These are phyloP conservation scores for Candida andamanensis DNA, from an alignment of 805 yeast species.

Conservation along the genomic window DNA sequence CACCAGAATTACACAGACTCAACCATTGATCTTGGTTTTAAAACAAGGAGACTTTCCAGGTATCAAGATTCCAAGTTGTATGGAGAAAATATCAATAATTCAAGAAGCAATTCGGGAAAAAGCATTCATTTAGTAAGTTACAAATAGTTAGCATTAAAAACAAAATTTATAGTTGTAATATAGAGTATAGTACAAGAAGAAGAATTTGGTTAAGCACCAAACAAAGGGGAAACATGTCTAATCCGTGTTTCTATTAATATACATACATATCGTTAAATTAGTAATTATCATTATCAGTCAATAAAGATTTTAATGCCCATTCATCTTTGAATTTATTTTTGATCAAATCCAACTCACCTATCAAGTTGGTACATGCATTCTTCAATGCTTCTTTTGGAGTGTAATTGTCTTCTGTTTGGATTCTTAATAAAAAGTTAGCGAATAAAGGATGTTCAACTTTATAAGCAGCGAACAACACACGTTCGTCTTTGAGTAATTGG, in stretches of 20 bases:
- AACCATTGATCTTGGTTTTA: conserved; percentile 44
- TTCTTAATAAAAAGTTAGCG: conserved; percentile 89
- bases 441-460: conserved; percentile 97
- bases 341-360: conserved; percentile 70
- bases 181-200: background rate
- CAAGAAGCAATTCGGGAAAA: conserved; percentile 58
- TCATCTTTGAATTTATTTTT: conserved; percentile 80
- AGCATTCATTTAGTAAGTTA: conserved; percentile 9
- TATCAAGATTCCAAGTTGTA: conserved; percentile 36
- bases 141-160: no score
- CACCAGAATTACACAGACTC: conserved; percentile 63
- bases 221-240: no score
- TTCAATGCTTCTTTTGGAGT: conserved; percentile 85
- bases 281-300: conserved; percentile 32
- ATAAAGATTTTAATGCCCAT: conserved; percentile 83
- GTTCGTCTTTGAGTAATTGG: conserved; percentile 77
- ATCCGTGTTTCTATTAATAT: no score
- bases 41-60: conserved; percentile 40
- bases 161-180: background rate
- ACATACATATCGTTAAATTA: background rate
- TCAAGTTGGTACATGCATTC: conserved; percentile 82
- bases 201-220: no score
- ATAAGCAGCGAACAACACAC: conserved; percentile 95
- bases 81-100: conserved; percentile 41
- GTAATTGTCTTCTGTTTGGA: conserved; percentile 94